A percentile compares a stretch with the other conserved stretches of the same genome.
Evolutionary conservation across 345 rosid species (phyloP).

Genomic region (Salix dunnii): DNA sequence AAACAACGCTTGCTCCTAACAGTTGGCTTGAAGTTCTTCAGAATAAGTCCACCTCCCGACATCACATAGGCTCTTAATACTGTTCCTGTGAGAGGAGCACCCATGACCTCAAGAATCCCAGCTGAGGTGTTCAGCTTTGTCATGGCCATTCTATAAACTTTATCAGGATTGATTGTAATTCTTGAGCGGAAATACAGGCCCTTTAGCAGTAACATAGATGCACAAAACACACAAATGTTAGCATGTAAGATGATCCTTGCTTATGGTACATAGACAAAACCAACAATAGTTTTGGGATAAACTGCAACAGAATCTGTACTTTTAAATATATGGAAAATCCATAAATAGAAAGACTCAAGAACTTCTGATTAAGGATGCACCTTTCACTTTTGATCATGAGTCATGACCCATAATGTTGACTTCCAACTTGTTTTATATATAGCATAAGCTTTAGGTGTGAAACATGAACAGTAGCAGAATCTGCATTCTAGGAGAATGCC

Average conservation of each 20-base stretch:
- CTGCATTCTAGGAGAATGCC: neutral
- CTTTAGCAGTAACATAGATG: conserved; percentile 30
- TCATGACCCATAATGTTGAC: neutral
- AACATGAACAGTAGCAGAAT: neutral
- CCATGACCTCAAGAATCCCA: conserved; percentile 96
- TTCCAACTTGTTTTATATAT: too few relatives aligned
- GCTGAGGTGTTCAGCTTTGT: conserved; percentile 81
- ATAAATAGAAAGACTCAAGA: neutral
- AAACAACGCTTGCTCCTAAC: conserved; percentile 75
- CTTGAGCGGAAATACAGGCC: conserved; percentile 84
- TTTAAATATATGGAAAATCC: neutral
- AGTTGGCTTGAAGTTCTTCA: conserved; percentile 66
- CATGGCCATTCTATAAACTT: conserved; percentile 88
- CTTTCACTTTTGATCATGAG: neutral
- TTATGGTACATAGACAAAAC: neutral
- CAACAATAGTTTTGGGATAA: neutral
- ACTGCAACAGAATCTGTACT: neutral
- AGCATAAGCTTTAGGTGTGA: neutral
- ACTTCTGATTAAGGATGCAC: neutral
- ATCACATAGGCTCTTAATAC: conserved; percentile 87
- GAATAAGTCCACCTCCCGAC: conserved; percentile 82
- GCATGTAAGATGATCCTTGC: neutral
- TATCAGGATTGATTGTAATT: conserved; percentile 82
- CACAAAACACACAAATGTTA: neutral
- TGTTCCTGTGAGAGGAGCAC: conserved; percentile 89